Base-by-base conservation (phyloP, 139 green algal genomes). In the Coelastrella sp. region DNA sequence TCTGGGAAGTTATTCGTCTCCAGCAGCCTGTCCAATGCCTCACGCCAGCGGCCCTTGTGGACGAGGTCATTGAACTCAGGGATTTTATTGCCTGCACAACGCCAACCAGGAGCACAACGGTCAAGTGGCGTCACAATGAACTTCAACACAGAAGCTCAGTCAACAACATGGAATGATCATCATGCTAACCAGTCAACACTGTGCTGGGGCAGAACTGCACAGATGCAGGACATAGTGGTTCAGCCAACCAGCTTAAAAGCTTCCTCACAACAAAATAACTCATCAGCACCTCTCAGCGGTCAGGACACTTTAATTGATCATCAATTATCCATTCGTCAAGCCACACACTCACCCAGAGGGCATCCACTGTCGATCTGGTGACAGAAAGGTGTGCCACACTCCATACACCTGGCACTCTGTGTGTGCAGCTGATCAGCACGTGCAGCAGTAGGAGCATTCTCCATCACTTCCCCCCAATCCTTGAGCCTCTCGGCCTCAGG, bases 1-100 rank as follows among this genome's bases (percentile, higher is more conserved):
- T 99, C 98, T 64, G 98, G 98, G 95, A 99, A 99, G 94, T 99
- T 99, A 94, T 99, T 99, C 32, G 98, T 99, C 92, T 99, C 97
- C 80, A 99, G 93, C 85, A 99, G 95, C 2, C 98, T 92, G 91
- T 99, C 94, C 61, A 98, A 92, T 20, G 98, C 98, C 88, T 99
- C 98, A 5, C 90, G 92, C 98, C 98, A 99, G 59, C 95, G 91
- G 68, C 97, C 97, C 93, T 99, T 94, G 94, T 98, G 94, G 89
- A 99, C 98, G 78, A 99, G 94, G 81, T 98, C 97, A 88, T 99
- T 99, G 94, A 96, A 99, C 94, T 99, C 98, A 22, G 98, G 98
- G 90, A 99, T 99, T 73, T 92, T 86, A 68, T 91, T 91, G 77
- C 78, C 86, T 90, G 86, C 22, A 85, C 13, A 23, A 47, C 32